Evolutionary conservation across 2,329 filamentous ascomycete species (phyloP), one percentile per base, ranked within the genome.

Genomic region (Penicillium sp.): DNA sequence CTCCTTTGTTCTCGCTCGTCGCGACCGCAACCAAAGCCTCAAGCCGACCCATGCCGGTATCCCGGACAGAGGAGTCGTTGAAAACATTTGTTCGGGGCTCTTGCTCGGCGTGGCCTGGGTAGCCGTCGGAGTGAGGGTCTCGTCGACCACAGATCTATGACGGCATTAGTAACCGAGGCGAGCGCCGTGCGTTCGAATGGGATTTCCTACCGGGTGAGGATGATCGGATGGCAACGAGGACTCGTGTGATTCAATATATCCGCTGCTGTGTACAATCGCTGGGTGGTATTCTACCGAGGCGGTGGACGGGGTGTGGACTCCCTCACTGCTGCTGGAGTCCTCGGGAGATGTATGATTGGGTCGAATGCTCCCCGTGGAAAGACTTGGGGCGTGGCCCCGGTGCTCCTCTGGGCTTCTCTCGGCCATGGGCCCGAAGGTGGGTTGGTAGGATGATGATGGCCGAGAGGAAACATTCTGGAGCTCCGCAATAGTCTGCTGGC

Each of bases 11-110:
- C 58, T 78, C 78, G 53, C 78, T 79, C 7, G 79, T 81, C 33
- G 79, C 79, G 52, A 80, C 79, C 24, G 79, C 79, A 42, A 81
- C 79, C 47, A 81, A 74, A 49, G 78, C 79, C 60, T 81, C 79
- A n/a, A 81, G 69, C 22, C 78, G 73, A 45, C 76, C 78, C 76
- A 81, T 78, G 26, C 75, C 76, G 37, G 68, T 67, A 31, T 73
- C 70, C 35, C 69, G 65, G 46, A 56, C 57, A 45, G 70, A 56
- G 9, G 68, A 61, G 54, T 70, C 65, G 21, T 67, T 58, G 47
- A 71, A 71, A 27, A 71, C 61, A 27, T 64, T 64, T 45, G 70
- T 55, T 35, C 71, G 67, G 27, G 66, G 58, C 42, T 71, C 67
- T 50, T 62, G 64, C 54, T 72, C 69, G 19, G 62, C 47, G 42